Conservation (phyloP, 495 filamentous ascomycete species). For the Staphylotrichum longicolle region DNA sequence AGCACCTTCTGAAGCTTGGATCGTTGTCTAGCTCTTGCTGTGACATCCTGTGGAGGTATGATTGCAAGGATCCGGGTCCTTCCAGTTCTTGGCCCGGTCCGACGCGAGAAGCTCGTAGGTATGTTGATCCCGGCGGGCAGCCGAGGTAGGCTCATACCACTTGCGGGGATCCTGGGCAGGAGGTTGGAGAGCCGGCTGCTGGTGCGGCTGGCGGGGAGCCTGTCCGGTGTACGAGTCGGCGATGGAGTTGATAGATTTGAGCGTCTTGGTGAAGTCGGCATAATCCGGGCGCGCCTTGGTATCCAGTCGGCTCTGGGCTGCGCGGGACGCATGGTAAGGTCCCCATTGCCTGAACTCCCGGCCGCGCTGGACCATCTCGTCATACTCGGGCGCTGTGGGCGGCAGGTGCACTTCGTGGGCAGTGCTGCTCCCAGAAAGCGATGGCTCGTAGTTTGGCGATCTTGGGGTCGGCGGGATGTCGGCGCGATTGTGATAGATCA, state of each 20-base stretch:
- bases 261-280: conserved; percentile 27
- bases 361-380: conserved; percentile 36
- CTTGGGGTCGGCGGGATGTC: conserved; percentile 77
- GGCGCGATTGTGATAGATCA: conserved; percentile 66
- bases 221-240: conserved; percentile 19
- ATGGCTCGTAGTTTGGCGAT: conserved; percentile 55
- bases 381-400: conserved; percentile 23
- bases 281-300: conserved; percentile 25
- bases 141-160: conserved; percentile 12
- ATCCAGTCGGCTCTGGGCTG: conserved; percentile 25
- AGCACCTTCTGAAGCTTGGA: conserved; percentile 32
- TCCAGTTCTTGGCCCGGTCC: conserved; percentile 37
- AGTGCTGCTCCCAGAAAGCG: conserved; percentile 15
- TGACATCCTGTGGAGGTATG: conserved; percentile 26
- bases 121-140: conserved; percentile 27
- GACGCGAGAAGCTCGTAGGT: conserved; percentile 36
- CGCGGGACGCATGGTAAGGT: conserved; percentile 16
- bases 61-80: conserved; percentile 34
- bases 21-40: conserved; percentile 37
- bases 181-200: background rate
- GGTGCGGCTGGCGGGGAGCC: conserved; percentile 9
- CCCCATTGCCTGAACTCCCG: conserved; percentile 22
- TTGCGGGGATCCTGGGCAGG: background rate
- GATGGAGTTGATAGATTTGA: conserved; percentile 26
- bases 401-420: conserved; percentile 22